Conservation (phyloP, 345 rosid genomes). For the Salix exigua region DNA sequence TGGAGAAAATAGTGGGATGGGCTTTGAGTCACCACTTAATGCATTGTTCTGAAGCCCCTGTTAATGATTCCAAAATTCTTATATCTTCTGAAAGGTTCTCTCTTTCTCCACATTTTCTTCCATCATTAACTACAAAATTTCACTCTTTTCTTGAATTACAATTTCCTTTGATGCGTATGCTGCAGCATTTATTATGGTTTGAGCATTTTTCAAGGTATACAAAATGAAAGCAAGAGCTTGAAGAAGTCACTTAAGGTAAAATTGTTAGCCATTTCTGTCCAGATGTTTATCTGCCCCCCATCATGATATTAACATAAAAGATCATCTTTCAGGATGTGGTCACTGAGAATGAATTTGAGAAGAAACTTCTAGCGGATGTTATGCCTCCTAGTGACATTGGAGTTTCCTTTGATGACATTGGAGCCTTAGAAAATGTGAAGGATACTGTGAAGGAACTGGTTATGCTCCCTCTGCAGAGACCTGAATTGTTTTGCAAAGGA, state of each 20-base stretch:
- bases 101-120: not conserved
- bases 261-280: not conserved
- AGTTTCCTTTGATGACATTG: conserved; percentile 93
- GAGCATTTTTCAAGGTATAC: conserved; percentile 61
- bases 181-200: conserved; percentile 70
- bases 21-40: conserved; percentile 76
- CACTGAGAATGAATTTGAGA: conserved; percentile 97
- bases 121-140: not conserved
- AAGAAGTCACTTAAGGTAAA: conserved; percentile 82
- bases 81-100: conserved; percentile 72
- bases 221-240: conserved; percentile 65
- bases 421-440: conserved; percentile 94
- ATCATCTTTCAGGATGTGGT: conserved; percentile 70
- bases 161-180: conserved; percentile 8
- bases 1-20: conserved; percentile 94
- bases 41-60: conserved; percentile 56
- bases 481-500: conserved; percentile 95
- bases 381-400: conserved; percentile 97
- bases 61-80: conserved; percentile 60
- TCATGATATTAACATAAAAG: not conserved
- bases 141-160: not conserved
- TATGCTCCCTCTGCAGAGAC: conserved; percentile 99
- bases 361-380: conserved; percentile 93
- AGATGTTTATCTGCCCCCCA: not conserved
- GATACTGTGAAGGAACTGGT: conserved; percentile 98